Conservation (phyloP, 257 asterid genomes). For the Mentha longifolia region DNA sequence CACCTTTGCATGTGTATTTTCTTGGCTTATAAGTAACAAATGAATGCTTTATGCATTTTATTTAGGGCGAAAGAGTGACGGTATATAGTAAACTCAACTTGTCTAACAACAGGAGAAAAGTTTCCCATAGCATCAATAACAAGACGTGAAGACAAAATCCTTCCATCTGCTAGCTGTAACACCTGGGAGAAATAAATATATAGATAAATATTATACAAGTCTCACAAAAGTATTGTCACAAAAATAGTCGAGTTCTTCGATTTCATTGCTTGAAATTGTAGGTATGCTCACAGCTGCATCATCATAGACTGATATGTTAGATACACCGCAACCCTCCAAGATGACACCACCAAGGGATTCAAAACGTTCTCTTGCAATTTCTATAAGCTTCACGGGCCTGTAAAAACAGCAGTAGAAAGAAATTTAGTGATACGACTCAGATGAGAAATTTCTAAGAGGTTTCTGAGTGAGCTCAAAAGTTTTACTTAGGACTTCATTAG, state of each 20-base stretch:
- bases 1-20: background rate
- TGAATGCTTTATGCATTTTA: background rate
- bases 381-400: slow-evolving; percentile 88
- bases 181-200: slow-evolving; percentile 47
- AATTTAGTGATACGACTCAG: too few species aligned
- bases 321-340: slow-evolving; percentile 75
- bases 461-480: background rate
- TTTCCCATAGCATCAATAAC: slow-evolving; percentile 98
- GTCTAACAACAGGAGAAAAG: slow-evolving; percentile 93
- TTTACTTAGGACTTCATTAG: background rate
- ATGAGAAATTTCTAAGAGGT: background rate
- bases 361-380: slow-evolving; percentile 70
- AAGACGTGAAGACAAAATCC: slow-evolving; percentile 70
- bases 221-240: background rate
- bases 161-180: slow-evolving; percentile 70
- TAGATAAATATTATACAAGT: slow-evolving; percentile 3
- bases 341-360: slow-evolving; percentile 78
- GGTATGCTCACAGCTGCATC: slow-evolving; percentile 81
- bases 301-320: slow-evolving; percentile 64
- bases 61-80: background rate
- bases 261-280: slow-evolving; percentile 27
- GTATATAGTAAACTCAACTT: slow-evolving; percentile 49
- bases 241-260: background rate
- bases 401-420: slow-evolving; percentile 11
- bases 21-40: too few species aligned